Percentiles rank a stretch among this genome's conserved stretches.
Evolutionary conservation across 208 protist genomes (phyloP).

Genomic region (Trypanosoma theileri): DNA sequence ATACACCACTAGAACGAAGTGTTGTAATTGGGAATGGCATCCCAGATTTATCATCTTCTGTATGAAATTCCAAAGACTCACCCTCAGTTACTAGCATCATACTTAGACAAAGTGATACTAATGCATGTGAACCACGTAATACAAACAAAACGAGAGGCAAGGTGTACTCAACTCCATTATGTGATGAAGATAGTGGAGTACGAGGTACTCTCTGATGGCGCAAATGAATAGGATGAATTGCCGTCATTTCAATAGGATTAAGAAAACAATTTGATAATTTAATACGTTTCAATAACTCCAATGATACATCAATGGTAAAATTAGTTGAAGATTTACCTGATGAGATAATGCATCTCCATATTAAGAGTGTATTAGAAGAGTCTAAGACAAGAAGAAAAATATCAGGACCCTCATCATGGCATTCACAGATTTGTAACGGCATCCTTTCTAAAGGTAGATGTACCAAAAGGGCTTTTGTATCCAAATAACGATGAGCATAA

Average conservation of each 20-base stretch:
- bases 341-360: conserved; percentile 44
- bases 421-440: conserved; percentile 35
- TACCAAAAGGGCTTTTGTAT: conserved; percentile 20
- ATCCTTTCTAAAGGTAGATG: conserved; percentile 32
- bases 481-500: conserved; percentile 31
- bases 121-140: conserved; percentile 22
- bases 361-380: conserved; percentile 30
- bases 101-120: conserved; percentile 15
- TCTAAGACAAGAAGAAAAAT: conserved; percentile 46
- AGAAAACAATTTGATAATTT: conserved; percentile 8
- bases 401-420: conserved; percentile 36
- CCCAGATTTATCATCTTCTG: neutral
- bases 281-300: conserved; percentile 18
- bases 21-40: conserved; percentile 1
- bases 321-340: neutral
- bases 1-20: conserved; percentile 16
- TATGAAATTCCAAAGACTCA: too few species aligned
- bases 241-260: conserved; percentile 11
- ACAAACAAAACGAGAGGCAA: conserved; percentile 21
- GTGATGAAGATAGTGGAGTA: neutral
- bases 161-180: neutral
- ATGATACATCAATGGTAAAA: conserved; percentile 7
- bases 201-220: neutral
- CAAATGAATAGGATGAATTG: conserved; percentile 21
- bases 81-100: neutral